A percentile compares a stretch with the other conserved stretches of the same genome.
Evolutionary conservation across 305 asterid species (phyloP).

Genomic region (Stenogyne calaminthoides): DNA sequence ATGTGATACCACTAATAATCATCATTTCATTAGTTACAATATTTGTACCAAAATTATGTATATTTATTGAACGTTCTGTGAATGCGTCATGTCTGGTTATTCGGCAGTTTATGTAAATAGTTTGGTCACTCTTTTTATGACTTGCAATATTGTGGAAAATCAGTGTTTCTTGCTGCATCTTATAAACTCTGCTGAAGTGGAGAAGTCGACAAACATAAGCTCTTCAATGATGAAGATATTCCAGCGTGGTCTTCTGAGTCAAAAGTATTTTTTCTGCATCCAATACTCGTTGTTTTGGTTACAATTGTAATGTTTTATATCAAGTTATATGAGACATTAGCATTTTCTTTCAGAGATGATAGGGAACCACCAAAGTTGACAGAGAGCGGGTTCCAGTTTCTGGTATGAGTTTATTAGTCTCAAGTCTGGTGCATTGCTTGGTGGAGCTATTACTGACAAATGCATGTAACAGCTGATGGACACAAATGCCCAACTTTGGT

Average conservation of each 20-base stretch:
- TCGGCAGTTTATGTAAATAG: constrained; percentile 35
- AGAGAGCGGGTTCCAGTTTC: constrained; percentile 94
- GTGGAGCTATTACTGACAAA: constrained; percentile 42
- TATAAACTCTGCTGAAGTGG: constrained; percentile 84
- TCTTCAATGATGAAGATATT: constrained; percentile 95
- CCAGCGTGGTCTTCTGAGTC: constrained; percentile 94
- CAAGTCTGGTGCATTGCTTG: constrained; percentile 30
- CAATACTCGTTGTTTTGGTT: constrained; percentile 21
- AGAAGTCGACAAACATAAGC: constrained; percentile 78
- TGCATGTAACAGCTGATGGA: constrained; percentile 84
- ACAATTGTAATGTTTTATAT: constrained; percentile 25
- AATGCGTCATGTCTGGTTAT: constrained; percentile 31
- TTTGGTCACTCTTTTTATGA: constrained; percentile 47
- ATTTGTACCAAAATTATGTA: not conserved
- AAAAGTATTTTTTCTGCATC: constrained; percentile 53
- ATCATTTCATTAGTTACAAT: not conserved
- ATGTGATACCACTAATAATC: constrained; percentile 11
- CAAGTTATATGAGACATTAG: constrained; percentile 27
- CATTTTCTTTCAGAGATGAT: constrained; percentile 76
- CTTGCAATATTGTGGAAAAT: constrained; percentile 49
- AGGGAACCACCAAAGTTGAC: constrained; percentile 83
- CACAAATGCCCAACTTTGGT: constrained; percentile 98
- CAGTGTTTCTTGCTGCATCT: constrained; percentile 96
- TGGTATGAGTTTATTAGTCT: constrained; percentile 58
- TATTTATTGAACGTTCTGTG: constrained; percentile 8